These are phyloP conservation scores for Vairimorpha apis DNA, from an alignment of 371 early-diverging fungal genomes.

Conservation along the genomic window DNA sequence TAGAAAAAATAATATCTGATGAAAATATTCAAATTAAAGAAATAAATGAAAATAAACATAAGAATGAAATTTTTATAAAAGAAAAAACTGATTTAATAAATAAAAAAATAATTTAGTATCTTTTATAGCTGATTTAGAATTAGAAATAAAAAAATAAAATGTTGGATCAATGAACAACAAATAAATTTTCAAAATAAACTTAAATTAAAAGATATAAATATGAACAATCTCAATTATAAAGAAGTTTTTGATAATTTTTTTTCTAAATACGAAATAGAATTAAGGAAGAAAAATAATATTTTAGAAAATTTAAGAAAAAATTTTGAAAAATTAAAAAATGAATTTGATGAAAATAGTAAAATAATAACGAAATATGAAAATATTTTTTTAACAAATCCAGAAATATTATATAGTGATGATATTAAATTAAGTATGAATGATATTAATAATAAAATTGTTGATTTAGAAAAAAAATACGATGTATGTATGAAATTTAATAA, in stretches of 20 bases:
- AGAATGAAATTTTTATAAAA: not conserved
- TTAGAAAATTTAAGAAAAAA: slow-evolving; percentile 11
- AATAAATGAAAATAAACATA: not conserved
- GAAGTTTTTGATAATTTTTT: slow-evolving; percentile 8
- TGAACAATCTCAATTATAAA: not conserved
- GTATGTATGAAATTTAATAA: not conserved
- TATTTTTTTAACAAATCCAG: not conserved
- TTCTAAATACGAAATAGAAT: slow-evolving; percentile 5
- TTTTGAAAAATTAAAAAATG: not conserved
- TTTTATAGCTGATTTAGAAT: not conserved
- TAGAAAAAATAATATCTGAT: not conserved
- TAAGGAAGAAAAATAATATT: not conserved
- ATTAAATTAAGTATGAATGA: not conserved
- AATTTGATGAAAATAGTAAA: not conserved
- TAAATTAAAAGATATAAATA: not conserved
- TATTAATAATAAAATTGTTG: not conserved
- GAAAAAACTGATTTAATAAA: not conserved
- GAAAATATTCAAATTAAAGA: not conserved
- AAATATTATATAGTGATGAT: not conserved
- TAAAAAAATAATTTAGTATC: not conserved
- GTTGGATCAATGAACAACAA: not conserved
- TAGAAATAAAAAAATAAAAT: not conserved
- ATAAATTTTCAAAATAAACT: not conserved
- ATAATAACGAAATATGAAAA: slow-evolving; percentile 20
- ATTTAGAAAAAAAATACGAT: not conserved